These are phyloP conservation scores for Schizochytrium sp. DNA, from an alignment of 108 stramenopile species.

Conservation along the genomic window DNA sequence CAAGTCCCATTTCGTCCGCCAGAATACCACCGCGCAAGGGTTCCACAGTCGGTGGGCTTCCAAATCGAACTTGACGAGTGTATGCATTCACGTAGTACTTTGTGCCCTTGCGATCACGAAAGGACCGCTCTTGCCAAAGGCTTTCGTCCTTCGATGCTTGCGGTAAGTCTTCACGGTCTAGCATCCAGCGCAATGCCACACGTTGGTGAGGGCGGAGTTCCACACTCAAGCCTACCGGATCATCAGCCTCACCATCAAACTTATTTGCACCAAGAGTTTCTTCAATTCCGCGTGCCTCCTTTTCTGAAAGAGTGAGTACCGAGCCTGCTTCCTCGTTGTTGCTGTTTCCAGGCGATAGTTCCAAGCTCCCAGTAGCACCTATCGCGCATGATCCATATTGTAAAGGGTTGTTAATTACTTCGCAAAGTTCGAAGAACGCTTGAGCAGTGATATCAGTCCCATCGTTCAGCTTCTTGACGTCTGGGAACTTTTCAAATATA, in stretches of 20 bases:
- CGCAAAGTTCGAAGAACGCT: constrained; percentile 19
- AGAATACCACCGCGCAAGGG: constrained; percentile 63
- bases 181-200: constrained; percentile 45
- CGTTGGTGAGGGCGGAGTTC: constrained; percentile 23
- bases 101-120: neutral
- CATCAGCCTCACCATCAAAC: constrained; percentile 1
- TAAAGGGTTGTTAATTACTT: neutral
- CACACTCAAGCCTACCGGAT: constrained; percentile 18
- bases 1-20: constrained; percentile 81
- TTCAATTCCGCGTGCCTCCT: constrained; percentile 2
- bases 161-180: constrained; percentile 20
- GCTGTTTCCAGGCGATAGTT: neutral
- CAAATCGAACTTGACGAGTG: neutral
- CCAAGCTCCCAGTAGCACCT: neutral
- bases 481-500: neutral
- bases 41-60: neutral
- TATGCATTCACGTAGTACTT: constrained; percentile 25
- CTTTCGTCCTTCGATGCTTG: neutral
- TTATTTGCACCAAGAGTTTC: neutral
- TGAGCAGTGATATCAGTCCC: neutral
- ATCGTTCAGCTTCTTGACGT: neutral
- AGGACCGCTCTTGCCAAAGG: constrained; percentile 16
- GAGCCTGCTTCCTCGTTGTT: neutral
- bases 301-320: neutral
- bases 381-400: neutral